Evolutionary conservation across 345 rosid species (phyloP), one percentile per base, ranked within the genome.

Genomic region (Litchi chinensis): DNA sequence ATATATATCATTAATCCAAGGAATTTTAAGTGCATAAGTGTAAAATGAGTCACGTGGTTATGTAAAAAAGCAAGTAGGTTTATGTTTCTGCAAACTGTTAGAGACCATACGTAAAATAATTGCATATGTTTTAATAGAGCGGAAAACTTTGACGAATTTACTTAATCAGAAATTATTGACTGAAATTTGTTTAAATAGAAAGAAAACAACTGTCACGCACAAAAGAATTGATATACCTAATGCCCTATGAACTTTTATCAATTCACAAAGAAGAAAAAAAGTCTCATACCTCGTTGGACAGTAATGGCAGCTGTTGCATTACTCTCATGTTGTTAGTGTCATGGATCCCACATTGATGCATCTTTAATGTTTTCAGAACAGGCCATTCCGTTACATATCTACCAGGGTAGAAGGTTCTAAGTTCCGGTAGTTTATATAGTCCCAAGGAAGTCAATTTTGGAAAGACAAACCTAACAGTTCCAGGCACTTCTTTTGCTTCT

Each of bases 381-480:
- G 81, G 82, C 74, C 79, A 83, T 18, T 79, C 79, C 1, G 44
- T 7, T n/a, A 74, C 56, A 50, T 80, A 79, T 8, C 6, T 5
- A 48, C 83, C 80, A 0, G 75, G 75, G 11, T 75, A 82, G 68
- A 86, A 77, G 15, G 64, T 66, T 28, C 22, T 26, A 21, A 86
- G 78, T n/a, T 80, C n/a, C 4, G 75, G 39, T 1, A 84, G 16
- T 0, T 0, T 1, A 15, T 5, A 1, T 9, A 86, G 80, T 2
- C 0, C 5, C 4, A 80, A 16, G 13, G 1, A 21, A 32, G 43
- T 40, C 8, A 82, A 3, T 16, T 37, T 16, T 18, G 81, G 84
- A 75, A 86, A 77, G 56, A 24, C 28, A 37, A 84, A 84, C 16
- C 1, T 15, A 0, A 28, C 41, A 8, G 16, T 32, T 32, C 37